These are phyloP conservation scores for Monosporozyma solicola DNA, from an alignment of 805 yeast species.

Conservation along the genomic window DNA sequence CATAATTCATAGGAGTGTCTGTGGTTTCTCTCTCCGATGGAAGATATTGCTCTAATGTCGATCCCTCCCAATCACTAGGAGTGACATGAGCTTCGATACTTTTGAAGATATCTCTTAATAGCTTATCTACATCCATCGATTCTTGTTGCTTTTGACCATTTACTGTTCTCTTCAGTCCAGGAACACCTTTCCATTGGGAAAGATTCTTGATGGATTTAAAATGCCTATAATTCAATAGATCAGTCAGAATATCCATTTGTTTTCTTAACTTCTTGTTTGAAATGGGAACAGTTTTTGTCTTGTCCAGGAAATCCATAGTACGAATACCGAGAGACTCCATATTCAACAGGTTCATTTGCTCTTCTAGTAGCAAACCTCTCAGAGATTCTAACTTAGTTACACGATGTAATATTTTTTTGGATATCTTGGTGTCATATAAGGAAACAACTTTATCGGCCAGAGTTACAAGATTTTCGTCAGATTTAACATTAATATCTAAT, in stretches of 20 bases:
- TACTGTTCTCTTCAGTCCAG: not conserved
- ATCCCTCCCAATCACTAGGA: not conserved
- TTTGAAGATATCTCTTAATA: conserved; percentile 24
- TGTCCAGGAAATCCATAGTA: conserved; percentile 9
- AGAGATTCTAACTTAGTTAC: conserved; percentile 23
- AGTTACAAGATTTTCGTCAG: conserved; percentile 8
- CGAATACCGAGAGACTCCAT: conserved; percentile 10
- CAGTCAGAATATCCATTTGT: conserved; percentile 21
- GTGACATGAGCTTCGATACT: conserved; percentile 5
- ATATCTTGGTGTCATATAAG: conserved; percentile 6
- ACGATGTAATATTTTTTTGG: conserved; percentile 15
- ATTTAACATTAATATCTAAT: not conserved
- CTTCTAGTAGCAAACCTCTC: conserved; percentile 15
- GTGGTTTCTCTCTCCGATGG: not conserved
- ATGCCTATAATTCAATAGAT: conserved; percentile 16
- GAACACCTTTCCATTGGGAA: conserved; percentile 16
- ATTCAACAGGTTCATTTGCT: conserved; percentile 9
- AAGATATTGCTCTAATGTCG: not conserved
- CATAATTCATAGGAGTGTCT: not conserved
- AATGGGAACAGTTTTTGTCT: conserved; percentile 6
- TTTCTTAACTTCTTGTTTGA: conserved; percentile 11
- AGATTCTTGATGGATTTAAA: conserved; percentile 13
- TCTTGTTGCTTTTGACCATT: conserved; percentile 5
- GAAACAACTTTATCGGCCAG: conserved; percentile 2
- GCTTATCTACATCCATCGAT: conserved; percentile 20